Evolutionary conservation across 352 stramenopile genomes (phyloP).

Genomic region (Pythium phragmitis): DNA sequence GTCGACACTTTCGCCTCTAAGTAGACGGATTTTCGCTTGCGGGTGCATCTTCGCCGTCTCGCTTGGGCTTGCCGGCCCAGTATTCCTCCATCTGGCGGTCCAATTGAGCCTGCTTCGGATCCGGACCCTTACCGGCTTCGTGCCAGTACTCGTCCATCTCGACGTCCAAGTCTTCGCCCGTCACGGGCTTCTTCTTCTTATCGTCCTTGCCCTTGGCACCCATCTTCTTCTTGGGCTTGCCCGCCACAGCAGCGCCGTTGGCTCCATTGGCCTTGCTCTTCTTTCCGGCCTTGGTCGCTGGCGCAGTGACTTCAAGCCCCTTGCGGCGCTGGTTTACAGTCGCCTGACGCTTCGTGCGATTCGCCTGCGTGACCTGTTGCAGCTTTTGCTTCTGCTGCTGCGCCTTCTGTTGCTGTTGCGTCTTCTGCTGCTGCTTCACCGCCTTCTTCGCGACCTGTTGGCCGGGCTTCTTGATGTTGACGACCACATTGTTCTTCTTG

Average conservation of each 20-base stretch:
- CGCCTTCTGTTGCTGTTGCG: constrained; percentile 25
- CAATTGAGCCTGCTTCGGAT: constrained; percentile 75
- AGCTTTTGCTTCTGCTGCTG: constrained; percentile 70
- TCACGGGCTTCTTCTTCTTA: constrained; percentile 51
- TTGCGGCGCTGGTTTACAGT: constrained; percentile 72
- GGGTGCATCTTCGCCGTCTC: constrained; percentile 17
- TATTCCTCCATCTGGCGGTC: constrained; percentile 90
- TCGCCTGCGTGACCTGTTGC: constrained; percentile 54
- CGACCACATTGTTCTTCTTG: constrained; percentile 24
- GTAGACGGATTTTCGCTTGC: constrained; percentile 17
- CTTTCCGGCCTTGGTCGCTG: constrained; percentile 25
- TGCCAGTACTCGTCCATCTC: constrained; percentile 91
- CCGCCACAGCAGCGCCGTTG: constrained; percentile 7
- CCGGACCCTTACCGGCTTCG: constrained; percentile 83
- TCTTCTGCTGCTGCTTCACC: constrained; percentile 26
- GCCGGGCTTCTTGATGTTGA: constrained; percentile 25
- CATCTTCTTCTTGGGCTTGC: constrained; percentile 24
- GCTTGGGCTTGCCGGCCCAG: constrained; percentile 80
- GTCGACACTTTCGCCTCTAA: constrained; percentile 12
- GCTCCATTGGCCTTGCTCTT: constrained; percentile 22
- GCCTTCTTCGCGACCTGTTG: constrained; percentile 16
- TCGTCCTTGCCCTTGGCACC: constrained; percentile 24
- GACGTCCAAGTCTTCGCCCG: constrained; percentile 78
- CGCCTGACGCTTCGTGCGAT: constrained; percentile 73
- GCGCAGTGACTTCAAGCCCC: constrained; percentile 39